Conservation (phyloP, 2,329 filamentous ascomycete genomes). For the Neofusicoccum ribis region DNA sequence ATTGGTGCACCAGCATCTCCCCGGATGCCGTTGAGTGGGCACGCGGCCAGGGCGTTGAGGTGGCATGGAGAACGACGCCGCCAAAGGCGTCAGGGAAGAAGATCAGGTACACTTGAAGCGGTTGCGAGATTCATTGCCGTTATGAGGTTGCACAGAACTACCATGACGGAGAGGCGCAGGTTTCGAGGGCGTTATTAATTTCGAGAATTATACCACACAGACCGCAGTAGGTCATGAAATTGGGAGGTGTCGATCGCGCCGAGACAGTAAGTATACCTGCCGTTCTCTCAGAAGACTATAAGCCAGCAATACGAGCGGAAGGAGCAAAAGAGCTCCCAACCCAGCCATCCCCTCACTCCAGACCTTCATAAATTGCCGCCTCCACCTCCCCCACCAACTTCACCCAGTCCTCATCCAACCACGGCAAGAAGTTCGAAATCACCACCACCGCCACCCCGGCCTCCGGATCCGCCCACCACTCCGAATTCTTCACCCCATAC, state of each 20-base stretch:
- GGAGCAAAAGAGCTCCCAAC: no score
- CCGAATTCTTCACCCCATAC: constrained; percentile 30
- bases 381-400: constrained; percentile 28
- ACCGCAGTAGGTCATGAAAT: no score
- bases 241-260: no score
- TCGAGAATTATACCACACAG: background rate
- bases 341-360: constrained; percentile 1
- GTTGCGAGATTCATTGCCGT: background rate
- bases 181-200: background rate
- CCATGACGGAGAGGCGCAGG: no score
- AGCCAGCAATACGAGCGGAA: no score
- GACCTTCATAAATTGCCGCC: constrained; percentile 25
- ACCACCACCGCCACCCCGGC: constrained; percentile 26
- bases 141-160: background rate
- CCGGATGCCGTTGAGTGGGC: constrained; percentile 17
- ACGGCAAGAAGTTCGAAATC: constrained; percentile 28
- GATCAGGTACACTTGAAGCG: background rate
- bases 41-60: constrained; percentile 1
- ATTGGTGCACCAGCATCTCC: constrained; percentile 1
- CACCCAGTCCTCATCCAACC: constrained; percentile 27
- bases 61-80: background rate
- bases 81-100: constrained; percentile 1
- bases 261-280: no score
- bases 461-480: constrained; percentile 29
- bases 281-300: no score